Percentiles rank a stretch among this genome's conserved stretches.
Conservation (phyloP, 768 basidiomycete genomes). For the Leccinum boreale region DNA sequence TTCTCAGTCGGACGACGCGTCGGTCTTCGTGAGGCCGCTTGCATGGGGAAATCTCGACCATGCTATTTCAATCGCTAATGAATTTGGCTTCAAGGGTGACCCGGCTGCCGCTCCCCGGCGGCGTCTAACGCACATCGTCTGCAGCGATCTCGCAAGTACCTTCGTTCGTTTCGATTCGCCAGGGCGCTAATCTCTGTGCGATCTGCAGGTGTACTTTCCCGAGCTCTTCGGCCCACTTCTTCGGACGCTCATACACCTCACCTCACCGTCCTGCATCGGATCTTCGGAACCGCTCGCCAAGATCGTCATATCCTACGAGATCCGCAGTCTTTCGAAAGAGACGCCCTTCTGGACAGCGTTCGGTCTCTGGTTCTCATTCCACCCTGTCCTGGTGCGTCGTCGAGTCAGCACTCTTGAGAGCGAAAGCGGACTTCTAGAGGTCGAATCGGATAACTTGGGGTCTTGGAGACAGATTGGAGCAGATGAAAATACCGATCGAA, state of each 20-base stretch:
- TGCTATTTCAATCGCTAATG: constrained; percentile 36
- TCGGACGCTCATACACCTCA: constrained; percentile 68
- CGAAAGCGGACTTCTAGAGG: neutral
- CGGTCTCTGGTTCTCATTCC: constrained; percentile 72
- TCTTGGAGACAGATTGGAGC: constrained; percentile 44
- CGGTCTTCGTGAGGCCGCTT: constrained; percentile 50
- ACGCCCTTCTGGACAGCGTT: constrained; percentile 76
- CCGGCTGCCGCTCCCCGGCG: neutral
- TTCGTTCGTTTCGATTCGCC: neutral
- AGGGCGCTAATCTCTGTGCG: neutral
- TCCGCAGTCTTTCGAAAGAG: constrained; percentile 71
- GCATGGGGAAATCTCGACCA: constrained; percentile 64
- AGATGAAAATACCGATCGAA: constrained; percentile 36
- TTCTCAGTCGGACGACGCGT: neutral
- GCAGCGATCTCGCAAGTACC: constrained; percentile 75
- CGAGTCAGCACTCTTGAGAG: neutral
- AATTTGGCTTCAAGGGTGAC: constrained; percentile 26
- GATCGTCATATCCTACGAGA: constrained; percentile 72
- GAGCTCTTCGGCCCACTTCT: constrained; percentile 76
- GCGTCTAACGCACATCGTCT: constrained; percentile 62
- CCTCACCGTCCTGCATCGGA: constrained; percentile 46
- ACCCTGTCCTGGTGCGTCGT: constrained; percentile 44
- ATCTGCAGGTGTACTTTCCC: constrained; percentile 75
- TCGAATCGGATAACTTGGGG: neutral
- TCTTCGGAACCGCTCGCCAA: constrained; percentile 19